Base-by-base conservation (phyloP, 2,329 filamentous ascomycete species). In the Neonectria sp. region DNA sequence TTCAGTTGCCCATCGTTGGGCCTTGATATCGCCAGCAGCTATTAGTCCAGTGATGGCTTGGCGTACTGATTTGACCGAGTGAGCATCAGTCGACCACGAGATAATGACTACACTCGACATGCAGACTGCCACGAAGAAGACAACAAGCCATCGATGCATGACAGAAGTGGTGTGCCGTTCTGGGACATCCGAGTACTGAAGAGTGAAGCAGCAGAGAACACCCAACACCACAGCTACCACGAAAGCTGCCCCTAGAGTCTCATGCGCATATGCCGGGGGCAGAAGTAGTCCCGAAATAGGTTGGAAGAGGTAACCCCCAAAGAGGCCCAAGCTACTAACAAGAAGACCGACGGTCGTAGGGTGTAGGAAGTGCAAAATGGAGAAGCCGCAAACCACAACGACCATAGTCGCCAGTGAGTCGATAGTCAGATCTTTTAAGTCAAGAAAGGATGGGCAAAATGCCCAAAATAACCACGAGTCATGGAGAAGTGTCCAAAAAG, bases 1-100 rank as follows among this genome's bases (percentile, higher is more conserved):
- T 52, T 71, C 69, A 5, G 63, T 31, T 3, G 61, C 46, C 76
- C 76, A 78, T 15, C 37, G 7, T 6, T 53, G 29, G 2, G 45
- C 46, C 9, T 71, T 35, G 15, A 48, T 52, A 21, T 62, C 45
- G 27, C 68, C 68, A 27, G 63, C 65, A 25, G 67, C 67, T 6
- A 66, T 37, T 0, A 75, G 68, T 24, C 66, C 49, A 13, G 70
- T 57, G 17, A 75, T 55, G 5, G 71, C 70, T 48, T 52, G 51
- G 29, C 57, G 35, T 6, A 70, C 12, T 7, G 51, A 27, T 21
- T 60, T 15, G 27, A 29, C 43, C 3, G 51, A 4, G 7, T 45
- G 40, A 2, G 12, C 33, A 35, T 40, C 48, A 15, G 25, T 33
- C 56, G 17, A 65, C 27, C 25, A 68, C 9, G 8, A 45, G 3